Base-by-base conservation (phyloP, 2,329 filamentous ascomycete genomes). In the Periconia sp. region DNA sequence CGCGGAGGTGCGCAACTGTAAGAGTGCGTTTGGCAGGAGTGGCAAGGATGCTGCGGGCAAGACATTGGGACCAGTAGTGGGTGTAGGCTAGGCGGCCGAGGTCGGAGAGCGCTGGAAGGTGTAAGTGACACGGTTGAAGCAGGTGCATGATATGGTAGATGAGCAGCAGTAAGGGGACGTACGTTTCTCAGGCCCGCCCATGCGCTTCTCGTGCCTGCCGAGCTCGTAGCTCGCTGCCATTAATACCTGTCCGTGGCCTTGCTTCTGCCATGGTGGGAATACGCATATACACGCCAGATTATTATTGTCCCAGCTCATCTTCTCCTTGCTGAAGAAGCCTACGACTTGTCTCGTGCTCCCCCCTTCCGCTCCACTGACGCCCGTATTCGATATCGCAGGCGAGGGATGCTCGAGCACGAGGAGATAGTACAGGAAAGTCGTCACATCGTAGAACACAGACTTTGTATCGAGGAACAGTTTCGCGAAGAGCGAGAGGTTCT, bases 291-390 rank as follows among this genome's bases (percentile, higher is more conserved):
- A 99, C 1, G 94, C 94, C 4, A 99, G 80, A 56, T 97, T 99
- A 71, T 99, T 97, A 62, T 92, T 92, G 63, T 99, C 94, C 92
- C 94, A 99, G 3, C 90, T 96, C 78, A 96, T 88, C 69, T 97
- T 97, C 71, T 99, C 94, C 68, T 99, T 97, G 52, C 89, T 95
- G 75, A 97, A 99, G 79, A 97, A 97, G n/a, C 94, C 94, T 1
- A 92, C 83, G 21, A 96, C 85, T 62, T 86, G 83, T 3, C 56
- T 50, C 13, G 49, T 43, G 2, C 2, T 32, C 35, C 11, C 40
- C 36, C 8, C 24, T 31, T 3, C 48, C 38, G 3, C 30, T 16
- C 5, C 29, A 7, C 12, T 24, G 17, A 9, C 25, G 13, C 50
- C 50, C 56, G 54, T 62, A 25, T 35, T 66, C 44, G 34, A 67